Evolutionary conservation across 257 asterid species (phyloP), one percentile per base, ranked within the genome.

Genomic region (Leonotis leonurus): DNA sequence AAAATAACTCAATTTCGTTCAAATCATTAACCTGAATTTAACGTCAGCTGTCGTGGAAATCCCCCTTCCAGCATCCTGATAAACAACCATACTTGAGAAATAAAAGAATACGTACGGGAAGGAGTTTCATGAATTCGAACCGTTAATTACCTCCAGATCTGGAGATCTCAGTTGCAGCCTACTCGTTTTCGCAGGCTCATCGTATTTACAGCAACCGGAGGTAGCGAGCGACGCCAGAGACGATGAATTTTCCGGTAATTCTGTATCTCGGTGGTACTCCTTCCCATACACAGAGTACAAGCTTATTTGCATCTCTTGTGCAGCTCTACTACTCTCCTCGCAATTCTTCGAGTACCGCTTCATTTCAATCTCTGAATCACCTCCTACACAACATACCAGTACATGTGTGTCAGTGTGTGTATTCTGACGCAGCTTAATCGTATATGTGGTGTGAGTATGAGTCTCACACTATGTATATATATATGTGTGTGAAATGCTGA

Each of bases 111-210:
- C 12, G 1, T 21, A 26, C 27, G 4, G 10, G 25, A 60, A 67
- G 33, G 33, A 27, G 6, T 27, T 27, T 6, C 3, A 27, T 2
- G 61, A 65, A 68, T 73, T 32, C 26, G 50, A 22, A 64, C 3
- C 25, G 18, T 65, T 18, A 77, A 13, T 68, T 18, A 79, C 85
- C 83, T 83, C 68, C 81, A 81, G 91, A 81, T 86, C 88, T 65
- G 71, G 60, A 21, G 82, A 65, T 68, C 73, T 63, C 74, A 56
- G 33, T 9, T 54, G 35, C 39, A 39, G 49, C 50, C 48, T 30
- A 8, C 39, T 3, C 56, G 9, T 14, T 74, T 45, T 60, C 10
- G 70, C 48, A 21, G 45, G 62, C 33, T 62, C 58, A 69, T 62
- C 58, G 67, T 18, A 41, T 41, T 30, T 17, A 24, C 29, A 36